Base-by-base conservation (phyloP, 2,329 filamentous ascomycete species). In the Aspergillus nomiae region DNA sequence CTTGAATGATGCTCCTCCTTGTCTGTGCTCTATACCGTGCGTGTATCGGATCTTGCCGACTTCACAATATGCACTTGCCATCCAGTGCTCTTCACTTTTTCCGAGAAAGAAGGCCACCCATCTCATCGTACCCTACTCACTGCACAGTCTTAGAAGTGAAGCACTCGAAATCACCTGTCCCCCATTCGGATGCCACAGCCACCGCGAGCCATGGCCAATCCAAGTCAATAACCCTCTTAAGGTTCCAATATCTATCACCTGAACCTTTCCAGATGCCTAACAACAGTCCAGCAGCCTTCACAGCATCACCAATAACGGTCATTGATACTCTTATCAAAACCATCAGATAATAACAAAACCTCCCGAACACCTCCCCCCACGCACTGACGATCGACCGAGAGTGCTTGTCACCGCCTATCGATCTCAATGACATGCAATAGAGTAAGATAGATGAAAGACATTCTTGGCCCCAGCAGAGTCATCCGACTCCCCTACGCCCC, bases 1-100 rank as follows among this genome's bases (percentile, higher is more conserved):
- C 28, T 56, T 60, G 36, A 60, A 59, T 53, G 46, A 59, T 36
- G n/a, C 21, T 45, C 24, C 55, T 30, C 38, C 28, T 41, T 8
- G 38, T 3, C 19, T 41, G 38, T 41, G 16, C 38, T 9, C 14
- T 41, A n/a, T 41, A n/a, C 19, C 16, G 3, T 41, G 38, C 7
- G 7, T 41, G 16, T n/a, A 10, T 41, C 38, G 14, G 46, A 30
- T n/a, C 46, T 34, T 19, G 28, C 19, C 48, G n/a, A 12, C 28
- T 19, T 19, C 19, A 6, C 16, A 41, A 8, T 9, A n/a, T n/a
- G 38, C 8, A 41, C 38, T 41, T 41, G 19, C 38, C 7, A 41
- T 19, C 19, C 16, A 41, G 38, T 14, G 19, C 38, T 16, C 38
- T 41, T 41, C 19, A n/a, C 38, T n/a, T 41, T 16, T n/a, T 16